A percentile compares a stretch with the other conserved stretches of the same genome.
Evolutionary conservation across 2,329 filamentous ascomycete genomes (phyloP).

Genomic region (Penicillium sp.): DNA sequence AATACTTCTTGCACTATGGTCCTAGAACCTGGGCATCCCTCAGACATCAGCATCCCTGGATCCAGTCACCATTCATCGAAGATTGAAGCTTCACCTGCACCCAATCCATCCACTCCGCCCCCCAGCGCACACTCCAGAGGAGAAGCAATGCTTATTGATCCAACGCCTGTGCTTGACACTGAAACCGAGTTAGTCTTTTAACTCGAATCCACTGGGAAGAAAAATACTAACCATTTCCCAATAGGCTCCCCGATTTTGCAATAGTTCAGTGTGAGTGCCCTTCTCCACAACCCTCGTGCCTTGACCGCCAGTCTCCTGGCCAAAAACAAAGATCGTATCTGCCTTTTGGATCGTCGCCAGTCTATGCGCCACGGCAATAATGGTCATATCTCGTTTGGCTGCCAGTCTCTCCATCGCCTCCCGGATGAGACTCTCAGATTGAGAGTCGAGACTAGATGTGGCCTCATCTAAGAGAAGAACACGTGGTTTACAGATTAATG

Average conservation of each 20-base stretch:
- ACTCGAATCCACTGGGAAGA: neutral
- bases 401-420: slow-evolving; percentile 9
- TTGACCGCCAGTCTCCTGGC: slow-evolving; percentile 5
- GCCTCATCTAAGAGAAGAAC: slow-evolving; percentile 86
- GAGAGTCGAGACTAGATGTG: slow-evolving; percentile 62
- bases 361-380: slow-evolving; percentile 54
- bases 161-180: neutral
- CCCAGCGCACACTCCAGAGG: too few species aligned
- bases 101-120: too few species aligned
- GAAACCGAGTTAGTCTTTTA: neutral
- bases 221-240: neutral
- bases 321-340: slow-evolving; percentile 21
- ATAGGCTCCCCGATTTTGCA: slow-evolving; percentile 13
- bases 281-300: slow-evolving; percentile 48
- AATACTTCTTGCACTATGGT: too few species aligned
- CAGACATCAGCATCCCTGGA: too few species aligned
- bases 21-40: too few species aligned
- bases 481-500: slow-evolving; percentile 69
- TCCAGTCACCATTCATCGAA: too few species aligned
- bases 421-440: slow-evolving; percentile 25
- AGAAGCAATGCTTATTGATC: too few species aligned
- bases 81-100: too few species aligned
- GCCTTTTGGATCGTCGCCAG: slow-evolving; percentile 20
- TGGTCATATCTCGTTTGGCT: slow-evolving; percentile 31
- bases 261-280: slow-evolving; percentile 47